Conservation (phyloP, 1,284 basidiomycete species). For the Tilletia horrida region DNA sequence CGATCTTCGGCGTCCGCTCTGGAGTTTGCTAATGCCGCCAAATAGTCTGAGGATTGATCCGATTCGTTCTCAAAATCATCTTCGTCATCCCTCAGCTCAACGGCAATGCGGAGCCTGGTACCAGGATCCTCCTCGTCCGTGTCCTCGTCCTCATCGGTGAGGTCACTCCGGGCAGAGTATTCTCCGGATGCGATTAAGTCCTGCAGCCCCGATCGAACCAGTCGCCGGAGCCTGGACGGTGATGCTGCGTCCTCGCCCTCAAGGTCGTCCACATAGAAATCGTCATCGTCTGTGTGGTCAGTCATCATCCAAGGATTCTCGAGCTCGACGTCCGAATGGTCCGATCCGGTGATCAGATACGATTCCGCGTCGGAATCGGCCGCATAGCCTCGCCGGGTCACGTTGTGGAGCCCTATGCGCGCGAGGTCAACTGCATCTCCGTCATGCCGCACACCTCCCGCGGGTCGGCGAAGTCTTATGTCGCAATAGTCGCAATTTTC, state of each 20-base stretch:
- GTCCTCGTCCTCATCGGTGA: no score
- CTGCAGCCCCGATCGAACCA: no score
- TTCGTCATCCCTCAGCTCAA: no score
- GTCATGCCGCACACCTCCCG: background rate
- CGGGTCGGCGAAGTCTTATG: background rate
- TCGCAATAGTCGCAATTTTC: background rate
- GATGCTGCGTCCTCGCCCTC: background rate
- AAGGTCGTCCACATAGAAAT: background rate
- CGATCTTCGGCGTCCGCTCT: no score
- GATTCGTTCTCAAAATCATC: no score
- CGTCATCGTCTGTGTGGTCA: background rate
- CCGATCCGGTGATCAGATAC: background rate
- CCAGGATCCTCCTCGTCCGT: no score
- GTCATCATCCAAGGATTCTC: conserved; percentile 5
- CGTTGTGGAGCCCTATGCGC: background rate
- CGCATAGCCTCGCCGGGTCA: background rate
- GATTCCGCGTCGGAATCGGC: conserved; percentile 8
- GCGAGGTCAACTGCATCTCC: background rate
- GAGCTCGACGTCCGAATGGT: background rate
- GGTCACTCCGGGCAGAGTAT: no score
- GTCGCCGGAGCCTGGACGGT: no score
- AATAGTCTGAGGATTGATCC: no score
- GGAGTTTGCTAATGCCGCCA: no score
- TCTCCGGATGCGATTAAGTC: no score
- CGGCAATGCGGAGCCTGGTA: no score